Base-by-base conservation (phyloP, 2,329 filamentous ascomycete species). In the Didymella pinodella region DNA sequence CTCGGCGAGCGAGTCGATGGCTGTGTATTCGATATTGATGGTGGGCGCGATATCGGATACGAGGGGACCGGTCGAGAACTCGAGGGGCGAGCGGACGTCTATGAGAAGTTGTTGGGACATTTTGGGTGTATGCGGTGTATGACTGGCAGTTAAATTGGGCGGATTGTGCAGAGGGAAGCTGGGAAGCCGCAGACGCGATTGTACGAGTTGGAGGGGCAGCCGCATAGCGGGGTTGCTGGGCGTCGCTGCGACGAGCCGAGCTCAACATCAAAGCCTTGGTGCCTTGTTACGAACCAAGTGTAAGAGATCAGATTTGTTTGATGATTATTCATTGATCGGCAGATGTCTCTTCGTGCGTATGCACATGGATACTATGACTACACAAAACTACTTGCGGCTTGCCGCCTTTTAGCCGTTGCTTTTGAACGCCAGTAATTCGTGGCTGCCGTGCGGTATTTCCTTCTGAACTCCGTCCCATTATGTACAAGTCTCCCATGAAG, bases 11-110 rank as follows among this genome's bases (percentile, higher is more conserved):
- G 66, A 61, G 34, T 63, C 63, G 51, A 78, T 77, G 40, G 52
- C n/a, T 41, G 72, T 69, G 69, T 76, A 77, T 48, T 76, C 74
- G 52, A 78, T 75, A 64, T 78, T 78, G 36, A 77, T 54, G 7
- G 76, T 75, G 2, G 62, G 54, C 3, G 64, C 57, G 22, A 72
- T 56, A 49, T 67, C 65, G 55, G 61, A 63, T 18, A 65, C 61
- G 20, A 77, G 70, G 10, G 59, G 53, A 47, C 75, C 74, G 7
- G 74, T 72, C 16, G 71, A 61, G 65, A 73, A 77, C 61, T 78
- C 76, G 40, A 49, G 50, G n/a, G 75, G 71, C 7, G 71, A 71
- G 54, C 76, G 75, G 20, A 78, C 76, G 52, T 78, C 76, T 47
- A 78, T 65, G 8, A 78, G 68, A 48, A 69, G 64, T 32, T 67